These are phyloP conservation scores for Aegle marmelos DNA, from an alignment of 345 rosid genomes.

Conservation along the genomic window DNA sequence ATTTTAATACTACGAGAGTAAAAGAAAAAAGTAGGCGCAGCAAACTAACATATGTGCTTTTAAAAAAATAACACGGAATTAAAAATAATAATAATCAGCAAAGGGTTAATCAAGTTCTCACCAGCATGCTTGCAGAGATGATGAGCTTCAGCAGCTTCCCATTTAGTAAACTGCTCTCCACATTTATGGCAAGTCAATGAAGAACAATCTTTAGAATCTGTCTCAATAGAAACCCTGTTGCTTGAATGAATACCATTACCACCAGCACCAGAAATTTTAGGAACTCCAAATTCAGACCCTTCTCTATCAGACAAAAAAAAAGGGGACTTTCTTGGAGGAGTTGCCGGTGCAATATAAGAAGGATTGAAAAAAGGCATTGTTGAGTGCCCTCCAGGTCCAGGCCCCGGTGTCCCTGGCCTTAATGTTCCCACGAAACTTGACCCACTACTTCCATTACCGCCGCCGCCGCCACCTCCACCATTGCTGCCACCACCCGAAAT, in stretches of 20 bases:
- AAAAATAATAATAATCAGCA: background rate
- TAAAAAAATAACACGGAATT: background rate
- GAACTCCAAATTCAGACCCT: slow-evolving; percentile 40
- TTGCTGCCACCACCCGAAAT: slow-evolving; percentile 20
- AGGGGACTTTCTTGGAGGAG: slow-evolving; percentile 58
- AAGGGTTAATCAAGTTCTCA: slow-evolving; percentile 23
- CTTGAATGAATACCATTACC: slow-evolving; percentile 39
- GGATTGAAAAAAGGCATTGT: slow-evolving; percentile 75
- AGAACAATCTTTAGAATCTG: slow-evolving; percentile 52
- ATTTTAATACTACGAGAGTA: slow-evolving; percentile 8
- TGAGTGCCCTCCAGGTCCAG: slow-evolving; percentile 59
- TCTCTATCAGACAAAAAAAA: slow-evolving; percentile 49
- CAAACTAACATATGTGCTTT: slow-evolving; percentile 8
- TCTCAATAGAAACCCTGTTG: slow-evolving; percentile 57
- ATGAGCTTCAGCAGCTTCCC: slow-evolving; percentile 96
- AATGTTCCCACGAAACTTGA: slow-evolving; percentile 81
- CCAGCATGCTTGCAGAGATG: slow-evolving; percentile 99
- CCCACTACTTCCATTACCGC: slow-evolving; percentile 27
- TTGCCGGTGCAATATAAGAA: slow-evolving; percentile 47
- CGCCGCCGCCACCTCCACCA: slow-evolving; percentile 19
- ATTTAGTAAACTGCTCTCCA: slow-evolving; percentile 86
- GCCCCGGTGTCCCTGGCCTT: slow-evolving; percentile 90
- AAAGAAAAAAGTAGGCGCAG: slow-evolving; percentile 17
- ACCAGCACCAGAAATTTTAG: slow-evolving; percentile 25
- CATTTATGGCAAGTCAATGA: slow-evolving; percentile 89